Percentiles rank a stretch among this genome's conserved stretches.
phyloP scores from a whole-genome alignment of 441 rosid species.

The Bocquillonia castaneifolia region DNA sequence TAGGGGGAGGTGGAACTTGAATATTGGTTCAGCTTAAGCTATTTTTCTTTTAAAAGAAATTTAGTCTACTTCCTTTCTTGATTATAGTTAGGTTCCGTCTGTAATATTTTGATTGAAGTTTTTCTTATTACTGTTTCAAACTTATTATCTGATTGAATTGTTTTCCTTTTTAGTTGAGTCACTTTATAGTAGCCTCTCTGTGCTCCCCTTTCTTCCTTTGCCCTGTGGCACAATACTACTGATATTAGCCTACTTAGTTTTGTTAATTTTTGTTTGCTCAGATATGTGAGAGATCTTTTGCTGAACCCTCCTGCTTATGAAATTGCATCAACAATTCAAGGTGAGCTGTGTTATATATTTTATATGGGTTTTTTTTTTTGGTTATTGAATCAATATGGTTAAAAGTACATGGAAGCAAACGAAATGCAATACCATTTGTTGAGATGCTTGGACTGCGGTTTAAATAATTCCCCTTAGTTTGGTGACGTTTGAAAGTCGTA shows the following conservation, averaged over 20 bases:
- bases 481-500: no score
- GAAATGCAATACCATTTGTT: neutral
- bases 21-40: neutral
- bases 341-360: slow-evolving; percentile 32
- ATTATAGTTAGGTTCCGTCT: neutral
- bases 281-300: slow-evolving; percentile 89
- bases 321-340: slow-evolving; percentile 85
- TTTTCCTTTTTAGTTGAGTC: neutral
- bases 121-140: neutral
- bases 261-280: slow-evolving; percentile 29
- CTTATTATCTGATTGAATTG: neutral
- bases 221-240: neutral
- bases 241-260: neutral
- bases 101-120: neutral
- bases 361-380: neutral
- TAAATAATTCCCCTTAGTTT: neutral
- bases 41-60: neutral
- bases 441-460: neutral
- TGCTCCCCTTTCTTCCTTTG: neutral
- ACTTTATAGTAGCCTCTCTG: neutral
- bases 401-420: neutral
- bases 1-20: neutral
- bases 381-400: neutral
- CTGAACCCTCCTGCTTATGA: slow-evolving; percentile 95
- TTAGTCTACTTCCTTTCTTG: neutral